A percentile compares a stretch with the other conserved stretches of the same genome.
These are phyloP conservation scores for Lasiosphaeria hispida DNA, from an alignment of 495 filamentous ascomycete species.

Conservation along the genomic window DNA sequence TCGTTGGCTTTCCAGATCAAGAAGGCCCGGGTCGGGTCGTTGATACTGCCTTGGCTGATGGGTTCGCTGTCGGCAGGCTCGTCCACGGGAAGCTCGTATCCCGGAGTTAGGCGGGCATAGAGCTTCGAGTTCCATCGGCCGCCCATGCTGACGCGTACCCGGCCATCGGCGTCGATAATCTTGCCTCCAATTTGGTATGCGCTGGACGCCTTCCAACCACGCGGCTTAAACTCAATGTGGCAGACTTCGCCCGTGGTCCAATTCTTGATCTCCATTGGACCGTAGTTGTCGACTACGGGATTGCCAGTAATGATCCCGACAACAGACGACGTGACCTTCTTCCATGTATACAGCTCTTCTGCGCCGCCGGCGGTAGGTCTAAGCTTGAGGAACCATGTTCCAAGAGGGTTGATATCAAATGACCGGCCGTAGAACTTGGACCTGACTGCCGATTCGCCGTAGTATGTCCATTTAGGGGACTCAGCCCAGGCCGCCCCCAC, in stretches of 20 bases:
- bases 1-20: slow-evolving; percentile 87
- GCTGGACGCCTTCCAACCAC: slow-evolving; percentile 90
- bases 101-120: slow-evolving; percentile 88
- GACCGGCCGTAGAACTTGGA: slow-evolving; percentile 98
- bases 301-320: slow-evolving; percentile 96
- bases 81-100: slow-evolving; percentile 71
- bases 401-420: slow-evolving; percentile 93
- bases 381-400: slow-evolving; percentile 93
- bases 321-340: slow-evolving; percentile 97
- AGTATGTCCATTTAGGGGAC: slow-evolving; percentile 94
- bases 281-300: slow-evolving; percentile 97
- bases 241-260: slow-evolving; percentile 90
- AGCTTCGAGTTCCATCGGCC: slow-evolving; percentile 98
- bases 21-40: slow-evolving; percentile 68
- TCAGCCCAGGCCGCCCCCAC: slow-evolving; percentile 93
- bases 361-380: slow-evolving; percentile 70
- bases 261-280: slow-evolving; percentile 95
- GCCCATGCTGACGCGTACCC: slow-evolving; percentile 81
- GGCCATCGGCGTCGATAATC: slow-evolving; percentile 69
- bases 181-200: slow-evolving; percentile 86
- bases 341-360: slow-evolving; percentile 96
- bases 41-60: slow-evolving; percentile 41
- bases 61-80: slow-evolving; percentile 46
- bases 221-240: slow-evolving; percentile 89
- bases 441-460: slow-evolving; percentile 93